Base-by-base conservation (phyloP, 2,329 filamentous ascomycete genomes). In the Botrytis elliptica region DNA sequence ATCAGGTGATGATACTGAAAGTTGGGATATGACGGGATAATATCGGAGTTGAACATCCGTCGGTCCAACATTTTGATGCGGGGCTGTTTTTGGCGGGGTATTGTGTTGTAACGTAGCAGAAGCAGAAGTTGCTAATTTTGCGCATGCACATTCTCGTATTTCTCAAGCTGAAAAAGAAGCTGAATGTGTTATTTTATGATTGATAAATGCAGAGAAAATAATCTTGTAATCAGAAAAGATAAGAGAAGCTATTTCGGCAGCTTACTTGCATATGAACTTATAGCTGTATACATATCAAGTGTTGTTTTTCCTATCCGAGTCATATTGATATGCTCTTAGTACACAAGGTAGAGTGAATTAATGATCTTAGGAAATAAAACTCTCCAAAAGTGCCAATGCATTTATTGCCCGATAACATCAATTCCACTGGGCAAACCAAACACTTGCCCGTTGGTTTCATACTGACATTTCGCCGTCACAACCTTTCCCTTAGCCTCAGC, bases 381-480 rank as follows among this genome's bases (percentile, higher is more conserved):
- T 7, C 22, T 55, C 7, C 29, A 57, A 40, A 6, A 22, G 4
- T 25, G 20, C 49, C 49, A 12, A 25, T 40, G 1, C 14, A 1
- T 49, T 66, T 29, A 72, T 33, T 52, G 38, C 22, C 70, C 36
- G 38, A 77, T 42, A 29, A 78, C 74, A 25, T 73, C 79, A 80
- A 77, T 85, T 80, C 85, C 85, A 75, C 83, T 82, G 0, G 85
- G 85, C 55, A 86, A 77, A 20, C 81, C 84, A 76, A 86, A 80
- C 16, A 86, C 85, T 78, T 87, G 85, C 65, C 79, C 82, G 75
- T 86, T 83, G 40, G 77, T 76, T 74, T 82, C 80, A 70, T 80
- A 81, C 44, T 83, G 81, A 78, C 84, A 85, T 22, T 74, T 72
- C 40, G 74, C 75, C 29, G 81, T 75, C 6, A 73, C 75, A 5